Evolutionary conservation across 2,329 filamentous ascomycete species (phyloP).

Genomic region (Pseudogymnoascus sp.): DNA sequence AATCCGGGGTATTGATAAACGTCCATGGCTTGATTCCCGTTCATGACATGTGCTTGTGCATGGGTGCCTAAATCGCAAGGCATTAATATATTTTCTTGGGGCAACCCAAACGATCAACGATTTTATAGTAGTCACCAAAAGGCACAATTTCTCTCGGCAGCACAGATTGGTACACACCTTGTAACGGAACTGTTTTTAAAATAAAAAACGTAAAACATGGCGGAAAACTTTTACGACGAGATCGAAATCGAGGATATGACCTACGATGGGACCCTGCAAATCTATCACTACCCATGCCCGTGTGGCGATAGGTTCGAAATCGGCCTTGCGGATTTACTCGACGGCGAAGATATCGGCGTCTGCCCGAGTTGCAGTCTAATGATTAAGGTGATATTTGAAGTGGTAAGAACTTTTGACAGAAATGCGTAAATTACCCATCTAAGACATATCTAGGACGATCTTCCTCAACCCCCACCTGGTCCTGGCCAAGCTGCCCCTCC

Average conservation of each 20-base stretch:
- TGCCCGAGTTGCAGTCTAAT: conserved; percentile 96
- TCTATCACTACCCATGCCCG: conserved; percentile 94
- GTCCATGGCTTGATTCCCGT: background rate
- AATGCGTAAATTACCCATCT: background rate
- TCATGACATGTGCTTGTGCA: conserved; percentile 3
- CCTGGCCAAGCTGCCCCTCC: conserved; percentile 24
- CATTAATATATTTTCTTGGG: background rate
- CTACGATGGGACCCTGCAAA: conserved; percentile 69
- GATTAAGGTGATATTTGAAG: conserved; percentile 90
- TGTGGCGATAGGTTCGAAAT: conserved; percentile 97
- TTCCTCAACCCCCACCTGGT: conserved; percentile 35
- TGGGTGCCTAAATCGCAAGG: conserved; percentile 7
- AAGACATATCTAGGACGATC: conserved; percentile 35
- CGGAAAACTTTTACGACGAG: conserved; percentile 83
- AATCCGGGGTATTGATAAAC: conserved; percentile 9
- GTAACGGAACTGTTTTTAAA: background rate
- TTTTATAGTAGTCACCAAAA: background rate
- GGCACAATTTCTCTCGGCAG: background rate
- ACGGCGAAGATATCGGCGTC: conserved; percentile 90
- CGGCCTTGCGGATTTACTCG: conserved; percentile 70
- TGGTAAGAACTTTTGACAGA: conserved; percentile 43
- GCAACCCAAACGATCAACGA: background rate
- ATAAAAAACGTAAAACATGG: conserved; percentile 35
- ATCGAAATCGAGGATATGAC: conserved; percentile 99
- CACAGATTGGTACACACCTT: background rate